A percentile compares a stretch with the other conserved stretches of the same genome.
Conservation (phyloP, 169 alveolate species). For the Cryptosporidium muris region DNA sequence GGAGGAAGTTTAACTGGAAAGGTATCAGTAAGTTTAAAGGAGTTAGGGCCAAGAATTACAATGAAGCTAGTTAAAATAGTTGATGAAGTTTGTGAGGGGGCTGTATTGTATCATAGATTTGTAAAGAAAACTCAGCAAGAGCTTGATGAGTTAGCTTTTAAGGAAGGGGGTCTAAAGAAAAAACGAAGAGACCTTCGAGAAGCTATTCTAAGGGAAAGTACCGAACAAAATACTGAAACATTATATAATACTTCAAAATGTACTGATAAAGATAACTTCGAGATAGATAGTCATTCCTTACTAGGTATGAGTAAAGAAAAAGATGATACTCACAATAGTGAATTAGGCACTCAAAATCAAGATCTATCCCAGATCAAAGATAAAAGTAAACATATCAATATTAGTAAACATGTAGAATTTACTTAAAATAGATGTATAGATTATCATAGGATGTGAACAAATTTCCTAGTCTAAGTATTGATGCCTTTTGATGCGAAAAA, state of each 20-base stretch:
- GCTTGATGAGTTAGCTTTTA: slow-evolving; percentile 52
- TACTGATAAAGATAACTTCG: no score
- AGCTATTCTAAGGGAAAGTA: no score
- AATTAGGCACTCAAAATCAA: background rate
- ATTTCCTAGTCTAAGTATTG: no score
- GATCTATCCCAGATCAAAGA: background rate
- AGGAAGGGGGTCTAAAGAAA: slow-evolving; percentile 71
- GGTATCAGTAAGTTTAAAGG: slow-evolving; percentile 71
- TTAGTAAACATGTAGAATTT: background rate
- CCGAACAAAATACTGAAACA: no score
- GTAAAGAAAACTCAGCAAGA: slow-evolving; percentile 76
- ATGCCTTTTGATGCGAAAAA: slow-evolving; percentile 11
- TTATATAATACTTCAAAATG: no score
- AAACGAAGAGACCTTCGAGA: slow-evolving; percentile 68
- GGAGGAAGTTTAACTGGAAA: slow-evolving; percentile 58
- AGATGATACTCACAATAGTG: background rate
- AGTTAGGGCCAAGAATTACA: slow-evolving; percentile 76
- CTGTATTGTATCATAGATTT: slow-evolving; percentile 77
- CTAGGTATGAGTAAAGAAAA: background rate
- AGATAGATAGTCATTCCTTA: background rate
- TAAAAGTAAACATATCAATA: background rate
- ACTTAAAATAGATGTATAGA: background rate
- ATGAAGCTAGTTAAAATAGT: slow-evolving; percentile 73
- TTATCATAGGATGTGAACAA: background rate
- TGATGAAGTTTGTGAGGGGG: slow-evolving; percentile 78